Base-by-base conservation (phyloP, 1,284 basidiomycete genomes). In the Earliella scabrosa region DNA sequence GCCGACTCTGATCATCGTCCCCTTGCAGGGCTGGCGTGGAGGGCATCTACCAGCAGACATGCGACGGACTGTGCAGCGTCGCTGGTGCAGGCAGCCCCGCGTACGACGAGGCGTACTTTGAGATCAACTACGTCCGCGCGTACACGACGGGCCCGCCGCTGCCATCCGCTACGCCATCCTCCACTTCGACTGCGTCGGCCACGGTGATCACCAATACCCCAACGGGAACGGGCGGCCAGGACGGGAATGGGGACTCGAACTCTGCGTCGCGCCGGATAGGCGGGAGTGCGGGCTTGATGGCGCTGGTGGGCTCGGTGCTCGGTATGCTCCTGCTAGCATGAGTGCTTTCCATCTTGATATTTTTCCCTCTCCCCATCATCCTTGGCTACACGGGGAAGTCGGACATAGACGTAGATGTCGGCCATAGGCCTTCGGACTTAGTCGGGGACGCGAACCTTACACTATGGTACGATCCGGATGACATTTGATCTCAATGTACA, bases 21-120 rank as follows among this genome's bases (percentile, higher is more conserved):
- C n/a, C n/a, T n/a, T n/a, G n/a, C 58, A 83, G 82, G 82, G 82
- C 82, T 31, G 82, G 81, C 8, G 66, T 79, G 13, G 74, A 76
- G 0, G 45, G 59, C 31, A 74, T 78, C 44, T 83, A 82, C 61
- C 52, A 63, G 10, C 62, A 69, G 18, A 71, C 73, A 18, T 83
- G 82, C 60, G 61, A 67, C 27, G 79, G 79, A 2, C 45, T 64
- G 20, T 82, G 79, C 60, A 81, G 80, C 60, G 83, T 85, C 20
- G 75, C 83, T 36, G 79, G 81, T 50, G 70, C 79, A n/a, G 82
- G 81, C 6, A 70, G 74, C 60, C 78, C 79, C n/a, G 79, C 77
- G 56, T 86, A 80, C 67, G 78, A 80, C 62, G 68, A 79, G 16
- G 82, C 83, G 1, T 75, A 80, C 72, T 83, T 82, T 64, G 81